These are phyloP conservation scores for Tubosaeta sp. DNA, from an alignment of 768 basidiomycete species.

Conservation along the genomic window DNA sequence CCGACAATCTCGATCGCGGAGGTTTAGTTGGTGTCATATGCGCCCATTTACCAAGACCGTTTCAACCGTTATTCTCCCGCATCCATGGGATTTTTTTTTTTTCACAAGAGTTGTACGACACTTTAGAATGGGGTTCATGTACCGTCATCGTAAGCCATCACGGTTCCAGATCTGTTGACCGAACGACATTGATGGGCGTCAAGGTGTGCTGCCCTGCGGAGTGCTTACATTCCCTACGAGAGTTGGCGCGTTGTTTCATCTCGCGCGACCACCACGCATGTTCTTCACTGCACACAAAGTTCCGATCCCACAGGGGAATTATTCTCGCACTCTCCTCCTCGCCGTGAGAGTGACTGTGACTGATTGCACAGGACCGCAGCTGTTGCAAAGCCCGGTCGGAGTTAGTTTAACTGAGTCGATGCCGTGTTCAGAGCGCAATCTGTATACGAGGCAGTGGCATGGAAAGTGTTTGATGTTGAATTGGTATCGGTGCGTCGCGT, in stretches of 20 bases:
- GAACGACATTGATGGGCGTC: not conserved
- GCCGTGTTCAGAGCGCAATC: not conserved
- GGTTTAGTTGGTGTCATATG: not conserved
- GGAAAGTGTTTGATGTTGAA: not conserved
- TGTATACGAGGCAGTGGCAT: not conserved
- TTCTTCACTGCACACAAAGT: not conserved
- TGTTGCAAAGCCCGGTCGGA: not conserved
- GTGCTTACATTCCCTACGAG: not conserved
- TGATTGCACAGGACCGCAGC: not conserved
- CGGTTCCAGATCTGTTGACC: not conserved
- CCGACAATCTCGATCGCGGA: not conserved
- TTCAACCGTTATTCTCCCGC: not conserved
- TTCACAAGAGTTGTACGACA: not conserved
- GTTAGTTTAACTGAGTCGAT: not conserved
- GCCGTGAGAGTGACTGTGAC: not conserved
- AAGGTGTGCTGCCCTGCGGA: not conserved
- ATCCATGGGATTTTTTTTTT: not conserved
- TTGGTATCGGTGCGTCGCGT: not conserved
- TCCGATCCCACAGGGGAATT: not conserved
- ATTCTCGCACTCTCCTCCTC: not conserved
- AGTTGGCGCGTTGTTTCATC: not conserved
- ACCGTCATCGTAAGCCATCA: not conserved
- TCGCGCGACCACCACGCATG: not conserved
- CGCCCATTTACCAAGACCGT: not conserved
- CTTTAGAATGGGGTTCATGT: not conserved